A percentile compares a stretch with the other conserved stretches of the same genome.
Conservation (phyloP, 108 stramenopile genomes). For the Cyclotella sp. region DNA sequence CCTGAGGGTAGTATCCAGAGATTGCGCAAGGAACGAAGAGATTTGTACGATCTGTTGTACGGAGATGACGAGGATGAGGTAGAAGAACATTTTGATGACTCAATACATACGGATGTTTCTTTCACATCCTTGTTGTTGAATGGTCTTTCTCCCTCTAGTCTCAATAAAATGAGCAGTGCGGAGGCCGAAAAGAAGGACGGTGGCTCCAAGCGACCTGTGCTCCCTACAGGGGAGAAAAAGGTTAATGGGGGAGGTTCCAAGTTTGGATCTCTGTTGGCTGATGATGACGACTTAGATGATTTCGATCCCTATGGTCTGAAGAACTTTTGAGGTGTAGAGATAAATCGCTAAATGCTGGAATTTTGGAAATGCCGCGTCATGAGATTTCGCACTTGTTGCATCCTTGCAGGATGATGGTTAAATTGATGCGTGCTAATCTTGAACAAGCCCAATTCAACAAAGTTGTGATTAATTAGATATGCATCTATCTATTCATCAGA, state of each 20-base stretch:
- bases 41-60: slow-evolving; percentile 84
- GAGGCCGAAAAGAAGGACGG: neutral
- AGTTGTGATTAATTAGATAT: neutral
- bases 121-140: neutral
- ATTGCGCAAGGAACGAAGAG: slow-evolving; percentile 78
- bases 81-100: slow-evolving; percentile 11
- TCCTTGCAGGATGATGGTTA: no score
- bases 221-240: neutral
- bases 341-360: neutral
- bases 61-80: slow-evolving; percentile 68
- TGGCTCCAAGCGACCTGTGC: neutral
- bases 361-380: no score
- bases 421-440: no score
- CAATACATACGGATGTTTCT: neutral
- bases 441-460: no score
- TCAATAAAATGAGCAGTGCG: neutral
- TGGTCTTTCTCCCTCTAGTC: slow-evolving; percentile 20
- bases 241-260: neutral
- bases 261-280: slow-evolving; percentile 24
- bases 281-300: slow-evolving; percentile 73
- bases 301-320: slow-evolving; percentile 83
- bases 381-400: no score
- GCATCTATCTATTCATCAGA: neutral
- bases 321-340: slow-evolving; percentile 47
- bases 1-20: slow-evolving; percentile 68